phyloP scores from a whole-genome alignment of 495 filamentous ascomycete species.

The Jackrogersella minutella region DNA sequence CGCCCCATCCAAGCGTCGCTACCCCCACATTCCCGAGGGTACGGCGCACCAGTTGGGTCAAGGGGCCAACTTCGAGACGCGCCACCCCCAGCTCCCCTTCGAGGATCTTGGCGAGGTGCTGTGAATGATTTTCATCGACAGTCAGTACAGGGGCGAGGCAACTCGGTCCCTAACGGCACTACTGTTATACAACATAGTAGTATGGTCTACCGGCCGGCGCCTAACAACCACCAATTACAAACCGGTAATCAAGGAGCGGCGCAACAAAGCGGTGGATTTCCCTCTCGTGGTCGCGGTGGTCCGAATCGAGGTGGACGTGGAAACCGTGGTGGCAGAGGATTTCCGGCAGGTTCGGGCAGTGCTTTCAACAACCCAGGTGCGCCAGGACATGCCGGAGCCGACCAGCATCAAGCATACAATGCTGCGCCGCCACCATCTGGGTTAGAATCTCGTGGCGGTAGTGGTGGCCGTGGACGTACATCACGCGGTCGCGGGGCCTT shows the following conservation, averaged over 20 bases:
- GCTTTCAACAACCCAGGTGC: constrained; percentile 15
- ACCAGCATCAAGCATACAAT: constrained; percentile 66
- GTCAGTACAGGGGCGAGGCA: constrained; percentile 48
- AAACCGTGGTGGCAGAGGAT: constrained; percentile 42
- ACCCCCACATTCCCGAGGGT: constrained; percentile 63
- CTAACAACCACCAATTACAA: constrained; percentile 36
- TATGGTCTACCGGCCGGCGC: constrained; percentile 49
- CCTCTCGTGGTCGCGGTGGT: constrained; percentile 46
- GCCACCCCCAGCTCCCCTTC: constrained; percentile 69
- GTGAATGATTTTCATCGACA: constrained; percentile 52
- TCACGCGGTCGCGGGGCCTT: constrained; percentile 43
- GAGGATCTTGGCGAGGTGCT: constrained; percentile 76
- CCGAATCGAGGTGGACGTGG: constrained; percentile 36
- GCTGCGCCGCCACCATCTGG: constrained; percentile 81
- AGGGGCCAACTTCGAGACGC: constrained; percentile 71
- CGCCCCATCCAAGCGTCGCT: constrained; percentile 66
- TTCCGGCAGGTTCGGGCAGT: constrained; percentile 41
- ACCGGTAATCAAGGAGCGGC: constrained; percentile 37
- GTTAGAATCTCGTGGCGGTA: constrained; percentile 64
- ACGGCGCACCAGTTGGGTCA: constrained; percentile 65
- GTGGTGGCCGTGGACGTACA: constrained; percentile 63
- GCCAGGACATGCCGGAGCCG: constrained; percentile 34
- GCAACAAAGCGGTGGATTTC: constrained; percentile 20
- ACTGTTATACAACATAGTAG: constrained; percentile 55
- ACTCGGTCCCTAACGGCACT: constrained; percentile 50